Evolutionary conservation across 1,284 basidiomycete genomes (phyloP).

Genomic region (Leccinum pachyderme): DNA sequence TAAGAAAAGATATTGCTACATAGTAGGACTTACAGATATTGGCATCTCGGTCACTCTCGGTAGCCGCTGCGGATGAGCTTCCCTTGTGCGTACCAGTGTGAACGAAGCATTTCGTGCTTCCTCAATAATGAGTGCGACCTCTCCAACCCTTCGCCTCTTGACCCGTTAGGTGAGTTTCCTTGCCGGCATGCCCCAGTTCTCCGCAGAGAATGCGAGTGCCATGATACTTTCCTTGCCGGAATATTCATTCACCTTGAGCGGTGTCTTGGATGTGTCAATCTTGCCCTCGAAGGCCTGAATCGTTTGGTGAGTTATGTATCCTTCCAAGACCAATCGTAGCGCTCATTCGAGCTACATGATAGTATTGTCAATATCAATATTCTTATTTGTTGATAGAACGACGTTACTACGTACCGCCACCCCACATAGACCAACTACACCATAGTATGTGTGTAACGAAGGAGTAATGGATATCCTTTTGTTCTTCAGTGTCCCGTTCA

Average conservation of each 20-base stretch:
- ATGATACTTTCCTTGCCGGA: slow-evolving; percentile 1
- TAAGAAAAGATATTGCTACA: background rate
- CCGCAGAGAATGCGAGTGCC: background rate
- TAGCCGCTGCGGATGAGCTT: too few species aligned
- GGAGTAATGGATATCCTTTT: background rate
- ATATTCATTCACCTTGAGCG: background rate
- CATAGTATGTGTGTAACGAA: background rate
- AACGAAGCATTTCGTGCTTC: background rate
- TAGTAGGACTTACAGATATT: background rate
- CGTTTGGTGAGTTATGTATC: background rate
- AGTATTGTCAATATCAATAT: too few species aligned
- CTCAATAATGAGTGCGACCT: background rate
- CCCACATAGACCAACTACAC: background rate
- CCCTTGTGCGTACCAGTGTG: background rate
- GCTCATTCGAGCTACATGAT: too few species aligned
- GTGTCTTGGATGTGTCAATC: background rate
- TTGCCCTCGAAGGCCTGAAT: background rate
- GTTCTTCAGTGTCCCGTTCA: background rate
- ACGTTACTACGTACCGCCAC: too few species aligned
- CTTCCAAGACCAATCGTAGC: too few species aligned
- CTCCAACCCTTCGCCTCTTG: background rate
- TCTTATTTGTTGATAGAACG: too few species aligned
- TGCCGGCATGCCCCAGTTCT: background rate
- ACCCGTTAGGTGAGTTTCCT: background rate
- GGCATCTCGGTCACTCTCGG: background rate